Percentiles rank a stretch among this genome's conserved stretches.
Evolutionary conservation across 208 protist genomes (phyloP).

Genomic region (Spongospora subterranea): DNA sequence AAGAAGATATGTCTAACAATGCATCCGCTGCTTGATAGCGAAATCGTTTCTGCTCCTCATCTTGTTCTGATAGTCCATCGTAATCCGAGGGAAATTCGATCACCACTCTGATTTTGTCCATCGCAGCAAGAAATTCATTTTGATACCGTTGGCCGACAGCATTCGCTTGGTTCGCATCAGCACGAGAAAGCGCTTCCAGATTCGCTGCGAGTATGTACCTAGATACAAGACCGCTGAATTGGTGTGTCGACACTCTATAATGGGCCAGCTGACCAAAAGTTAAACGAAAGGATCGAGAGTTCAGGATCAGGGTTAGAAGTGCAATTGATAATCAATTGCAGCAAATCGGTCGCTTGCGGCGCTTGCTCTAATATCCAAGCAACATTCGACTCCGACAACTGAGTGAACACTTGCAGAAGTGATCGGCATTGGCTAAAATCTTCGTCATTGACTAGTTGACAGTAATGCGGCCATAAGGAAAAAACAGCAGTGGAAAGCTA

Average conservation of each 20-base stretch:
- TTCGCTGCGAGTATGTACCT: slow-evolving; percentile 26
- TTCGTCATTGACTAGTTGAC: neutral
- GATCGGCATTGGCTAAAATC: neutral
- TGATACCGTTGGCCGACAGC: neutral
- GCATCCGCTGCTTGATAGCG: slow-evolving; percentile 34
- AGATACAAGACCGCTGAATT: neutral
- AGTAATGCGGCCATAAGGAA: neutral
- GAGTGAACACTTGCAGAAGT: slow-evolving; percentile 36
- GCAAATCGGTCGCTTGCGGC: neutral
- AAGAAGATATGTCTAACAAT: slow-evolving; percentile 16
- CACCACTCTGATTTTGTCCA: slow-evolving; percentile 12
- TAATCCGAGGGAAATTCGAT: slow-evolving; percentile 51
- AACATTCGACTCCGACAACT: slow-evolving; percentile 23
- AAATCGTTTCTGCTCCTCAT: slow-evolving; percentile 46
- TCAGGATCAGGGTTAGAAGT: slow-evolving; percentile 38
- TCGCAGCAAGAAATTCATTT: neutral
- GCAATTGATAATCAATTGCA: slow-evolving; percentile 37
- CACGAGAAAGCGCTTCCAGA: neutral
- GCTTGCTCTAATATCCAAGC: neutral
- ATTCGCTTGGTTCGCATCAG: neutral
- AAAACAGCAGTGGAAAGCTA: slow-evolving; percentile 5
- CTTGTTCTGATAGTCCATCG: neutral
- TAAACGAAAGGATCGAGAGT: slow-evolving; percentile 22
- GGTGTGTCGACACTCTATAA: neutral
- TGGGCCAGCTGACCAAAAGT: slow-evolving; percentile 30